phyloP scores from a whole-genome alignment of 768 basidiomycete species.

The Phylloporus rhodoxanthus region DNA sequence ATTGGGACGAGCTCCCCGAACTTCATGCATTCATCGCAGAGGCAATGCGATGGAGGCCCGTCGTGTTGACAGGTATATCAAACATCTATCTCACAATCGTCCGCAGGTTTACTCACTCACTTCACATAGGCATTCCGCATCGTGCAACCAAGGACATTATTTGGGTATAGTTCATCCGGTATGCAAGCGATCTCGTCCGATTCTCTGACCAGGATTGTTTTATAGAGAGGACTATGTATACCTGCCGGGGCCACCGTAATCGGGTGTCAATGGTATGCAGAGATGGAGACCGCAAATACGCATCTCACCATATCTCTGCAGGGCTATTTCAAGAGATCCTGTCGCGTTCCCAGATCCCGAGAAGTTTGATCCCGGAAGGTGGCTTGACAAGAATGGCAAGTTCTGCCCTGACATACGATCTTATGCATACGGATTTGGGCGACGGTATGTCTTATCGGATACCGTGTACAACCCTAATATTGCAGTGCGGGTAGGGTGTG shows the following conservation, averaged over 20 bases:
- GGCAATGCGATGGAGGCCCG: constrained; percentile 31
- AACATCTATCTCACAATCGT: not conserved
- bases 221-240: constrained; percentile 9
- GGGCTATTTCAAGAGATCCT: constrained; percentile 12
- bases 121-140: not conserved
- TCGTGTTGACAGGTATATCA: constrained; percentile 24
- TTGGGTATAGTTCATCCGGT: constrained; percentile 1
- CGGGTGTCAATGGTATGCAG: constrained; percentile 11
- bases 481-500: constrained; percentile 41
- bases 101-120: not conserved
- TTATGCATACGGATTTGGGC: constrained; percentile 2
- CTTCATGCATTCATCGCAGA: constrained; percentile 33
- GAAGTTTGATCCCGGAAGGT: constrained; percentile 6
- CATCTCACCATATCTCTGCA: not conserved
- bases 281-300: not conserved
- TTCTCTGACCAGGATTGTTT: not conserved
- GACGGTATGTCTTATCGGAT: not conserved
- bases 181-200: not conserved
- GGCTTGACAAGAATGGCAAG: constrained; percentile 1
- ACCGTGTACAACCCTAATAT: not conserved
- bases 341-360: constrained; percentile 12
- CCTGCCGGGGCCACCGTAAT: constrained; percentile 11
- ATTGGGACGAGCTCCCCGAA: constrained; percentile 27
- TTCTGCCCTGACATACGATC: not conserved
- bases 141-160: constrained; percentile 7